Base-by-base conservation (phyloP, 2,329 filamentous ascomycete genomes). In the Aspergillus glaucus region DNA sequence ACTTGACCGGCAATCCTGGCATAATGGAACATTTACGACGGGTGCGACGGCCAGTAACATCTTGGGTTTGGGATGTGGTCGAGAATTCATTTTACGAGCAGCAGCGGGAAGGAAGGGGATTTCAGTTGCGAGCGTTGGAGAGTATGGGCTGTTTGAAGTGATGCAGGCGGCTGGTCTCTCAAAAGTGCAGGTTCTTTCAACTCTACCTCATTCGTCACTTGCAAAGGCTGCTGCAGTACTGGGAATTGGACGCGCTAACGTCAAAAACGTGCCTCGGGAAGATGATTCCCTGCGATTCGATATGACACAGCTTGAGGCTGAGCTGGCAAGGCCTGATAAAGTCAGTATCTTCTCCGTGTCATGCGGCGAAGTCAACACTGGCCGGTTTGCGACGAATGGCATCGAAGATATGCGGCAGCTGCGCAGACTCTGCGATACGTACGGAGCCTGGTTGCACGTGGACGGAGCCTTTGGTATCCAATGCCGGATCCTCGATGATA, bases 401-500 rank as follows among this genome's bases (percentile, higher is more conserved):
- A 55, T 67, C 2, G 73, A 76, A 3, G 82, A 90, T 52, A 84
- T 83, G 68, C 61, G 68, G 47, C 73, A 74, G 48, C 68, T 96
- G 34, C 79, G 91, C 50, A 69, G 73, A 4, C 63, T 95, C 36
- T 89, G 87, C 40, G 84, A 93, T 57, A 73, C 76, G 55, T 82
- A 92, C 55, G 78, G 79, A 1, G 85, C 88, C 0, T 96, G 91
- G 91, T 77, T 96, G 36, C 92, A 97, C 66, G 84, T 92, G 6
- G 92, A 96, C 61, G 91, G 86, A 41, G 91, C 92, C 0, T 95
- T 97, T 64, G 92, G 92, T 0, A 79, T 95, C 10, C 89, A 94
- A 62, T 86, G 81, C 0, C 79, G 89, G 12, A 66, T 82, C 1
- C 75, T 96, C 1, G 76, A 80, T 0, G 64, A 75, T 0, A 74